Base-by-base conservation (phyloP, 805 yeast genomes). In the Kodamaea kaohsiungensis region DNA sequence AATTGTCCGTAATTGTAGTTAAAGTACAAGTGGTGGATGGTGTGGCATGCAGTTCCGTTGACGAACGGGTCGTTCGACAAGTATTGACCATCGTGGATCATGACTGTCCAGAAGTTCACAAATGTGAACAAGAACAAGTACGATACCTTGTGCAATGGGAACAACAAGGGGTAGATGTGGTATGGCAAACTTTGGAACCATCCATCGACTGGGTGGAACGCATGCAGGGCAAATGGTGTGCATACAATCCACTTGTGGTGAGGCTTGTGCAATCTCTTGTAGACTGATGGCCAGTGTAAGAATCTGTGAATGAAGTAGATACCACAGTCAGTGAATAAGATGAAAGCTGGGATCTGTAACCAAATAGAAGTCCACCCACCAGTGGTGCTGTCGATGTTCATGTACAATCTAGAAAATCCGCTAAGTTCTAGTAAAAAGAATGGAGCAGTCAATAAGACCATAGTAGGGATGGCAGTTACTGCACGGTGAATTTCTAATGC, bases 181-280 rank as follows among this genome's bases (percentile, higher is more conserved):
- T 95, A 95, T 12, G 99, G 97, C 59, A 95, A 68, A 38, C 96
- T 88, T 78, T 95, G 99, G 56, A 84, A 77, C 77, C 89, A 95
- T 40, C 99, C 99, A 65, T 95, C 99, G 51, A 95, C 88, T 12
- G 99, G 98, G 72, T 95, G 97, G 91, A 95, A 95, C 22, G 98
- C 98, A 67, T 92, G 98, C 7, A 97, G 90, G 0, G 99, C 99
- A 75, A 88, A 95, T 45, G 99, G 99, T 8, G 99, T 93, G 57
- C 98, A 93, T 42, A 95, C 97, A 62, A 95, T 85, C 99, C 99
- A 95, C 76, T 95, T 95, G 81, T 95, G 99, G 73, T 95, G 99
- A 10, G 98, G 98, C 76, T 95, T 95, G 78, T 95, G 99, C 58
- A 95, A 76, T 22, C 65, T 70, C 77, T 88, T 92, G 83, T 95